A percentile compares a stretch with the other conserved stretches of the same genome.
These are phyloP conservation scores for Triadica sebifera DNA, from an alignment of 345 rosid genomes.

Conservation along the genomic window DNA sequence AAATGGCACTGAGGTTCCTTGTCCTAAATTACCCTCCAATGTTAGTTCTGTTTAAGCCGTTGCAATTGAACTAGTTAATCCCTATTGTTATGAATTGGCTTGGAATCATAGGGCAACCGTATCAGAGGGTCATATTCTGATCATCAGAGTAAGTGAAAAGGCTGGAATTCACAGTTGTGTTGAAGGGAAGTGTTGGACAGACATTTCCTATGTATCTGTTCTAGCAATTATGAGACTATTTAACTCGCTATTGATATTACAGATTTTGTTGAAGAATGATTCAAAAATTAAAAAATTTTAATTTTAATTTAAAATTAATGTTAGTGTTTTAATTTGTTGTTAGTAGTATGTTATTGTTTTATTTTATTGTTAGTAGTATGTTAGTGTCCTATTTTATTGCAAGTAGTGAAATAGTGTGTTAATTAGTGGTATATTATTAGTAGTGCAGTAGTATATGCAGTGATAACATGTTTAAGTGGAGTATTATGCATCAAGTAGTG, in stretches of 20 bases:
- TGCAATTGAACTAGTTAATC: neutral
- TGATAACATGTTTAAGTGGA: too few relatives aligned
- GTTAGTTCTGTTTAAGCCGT: neutral
- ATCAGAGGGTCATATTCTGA: slow-evolving; percentile 22
- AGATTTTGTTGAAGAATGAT: too few relatives aligned
- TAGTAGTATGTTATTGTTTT: too few relatives aligned
- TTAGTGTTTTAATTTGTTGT: too few relatives aligned
- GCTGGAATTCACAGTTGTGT: slow-evolving; percentile 1
- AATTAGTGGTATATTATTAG: too few relatives aligned
- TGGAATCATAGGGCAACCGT: slow-evolving; percentile 19
- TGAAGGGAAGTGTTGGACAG: slow-evolving; percentile 16
- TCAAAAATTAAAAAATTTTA: too few relatives aligned
- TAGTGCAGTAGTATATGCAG: too few relatives aligned
- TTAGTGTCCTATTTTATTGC: too few relatives aligned
- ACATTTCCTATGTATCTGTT: slow-evolving; percentile 17
- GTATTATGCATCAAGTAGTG: too few relatives aligned
- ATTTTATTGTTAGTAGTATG: too few relatives aligned
- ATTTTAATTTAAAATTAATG: too few relatives aligned
- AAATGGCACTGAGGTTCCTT: neutral
- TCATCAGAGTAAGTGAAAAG: neutral
- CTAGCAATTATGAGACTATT: slow-evolving; percentile 26
- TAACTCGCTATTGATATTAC: neutral
- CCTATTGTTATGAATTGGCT: neutral
- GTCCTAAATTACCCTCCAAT: slow-evolving; percentile 20
- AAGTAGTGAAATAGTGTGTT: too few relatives aligned